Evolutionary conservation across 345 rosid genomes (phyloP), one percentile per base, ranked within the genome.

Genomic region (Aegle marmelos): DNA sequence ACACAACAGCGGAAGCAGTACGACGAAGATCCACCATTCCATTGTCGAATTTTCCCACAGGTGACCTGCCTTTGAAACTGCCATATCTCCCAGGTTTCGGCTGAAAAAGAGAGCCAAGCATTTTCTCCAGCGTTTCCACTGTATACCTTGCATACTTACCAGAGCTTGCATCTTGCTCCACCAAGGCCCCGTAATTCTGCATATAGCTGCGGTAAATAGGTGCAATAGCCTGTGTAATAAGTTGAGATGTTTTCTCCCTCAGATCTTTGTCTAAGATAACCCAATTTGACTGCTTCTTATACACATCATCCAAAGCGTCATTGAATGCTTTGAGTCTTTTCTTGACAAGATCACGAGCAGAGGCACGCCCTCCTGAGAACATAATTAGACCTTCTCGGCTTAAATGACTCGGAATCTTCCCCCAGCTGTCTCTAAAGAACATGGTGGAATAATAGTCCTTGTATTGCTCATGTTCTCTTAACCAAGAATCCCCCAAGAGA

Each of bases 311-410:
- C 41, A 96, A 89, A n/a, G 94, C 97, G 68, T 92, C 99, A 24
- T 96, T 96, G 82, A 96, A 96, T 13, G 87, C 84, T 79, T 91
- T 94, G 60, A 96, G 78, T 80, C 97, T 88, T 89, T 91, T 92
- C 91, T 96, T 96, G 69, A 96, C 99, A 70, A 96, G 98, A 85
- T 96, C 98, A 73, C 99, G 99, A 67, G 99, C 98, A 74, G 98
- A 94, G 57, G 98, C 99, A 77, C 98, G 98, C 68, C 99, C 98
- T 24, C 98, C 99, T 2, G 99, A 96, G 90, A 96, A 94, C 41
- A 92, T 86, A 79, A 96, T 93, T 53, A 96, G 90, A 39, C 99
- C 98, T 89, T 96, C 99, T 72, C 98, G 78, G 80, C 99, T 96
- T 83, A 96, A 87, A 72, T 94, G 98, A 69, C 86, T 85, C 0